These are phyloP conservation scores for Metschnikowia cubensis DNA, from an alignment of 805 yeast species.

Conservation along the genomic window DNA sequence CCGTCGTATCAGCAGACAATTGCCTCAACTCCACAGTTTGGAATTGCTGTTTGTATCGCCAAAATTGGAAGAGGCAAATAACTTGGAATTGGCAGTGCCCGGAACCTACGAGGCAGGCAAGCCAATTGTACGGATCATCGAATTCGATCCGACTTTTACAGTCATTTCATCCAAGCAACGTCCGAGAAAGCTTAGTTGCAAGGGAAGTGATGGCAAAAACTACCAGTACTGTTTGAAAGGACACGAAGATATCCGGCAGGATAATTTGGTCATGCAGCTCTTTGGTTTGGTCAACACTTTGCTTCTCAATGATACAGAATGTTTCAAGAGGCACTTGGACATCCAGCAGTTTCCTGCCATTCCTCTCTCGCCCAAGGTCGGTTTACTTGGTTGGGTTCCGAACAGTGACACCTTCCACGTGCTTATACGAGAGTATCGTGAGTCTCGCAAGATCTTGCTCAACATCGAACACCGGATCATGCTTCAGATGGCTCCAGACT, in stretches of 20 bases:
- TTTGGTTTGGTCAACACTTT: constrained; percentile 93
- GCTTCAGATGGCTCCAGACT: constrained; percentile 97
- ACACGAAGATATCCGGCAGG: constrained; percentile 97
- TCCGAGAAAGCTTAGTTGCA: constrained; percentile 76
- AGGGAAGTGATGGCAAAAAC: constrained; percentile 89
- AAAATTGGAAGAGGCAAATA: constrained; percentile 68
- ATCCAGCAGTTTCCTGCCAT: constrained; percentile 91
- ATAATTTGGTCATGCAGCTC: constrained; percentile 94
- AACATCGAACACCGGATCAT: constrained; percentile 93
- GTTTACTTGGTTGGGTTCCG: constrained; percentile 94
- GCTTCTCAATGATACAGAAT: constrained; percentile 85
- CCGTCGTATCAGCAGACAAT: constrained; percentile 81
- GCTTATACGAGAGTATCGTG: constrained; percentile 87
- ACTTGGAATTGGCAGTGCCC: constrained; percentile 86
- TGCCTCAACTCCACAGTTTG: constrained; percentile 80
- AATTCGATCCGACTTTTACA: constrained; percentile 76
- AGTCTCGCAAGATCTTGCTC: constrained; percentile 79
- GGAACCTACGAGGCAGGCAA: constrained; percentile 89
- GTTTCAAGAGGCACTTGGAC: constrained; percentile 92
- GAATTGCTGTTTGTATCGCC: constrained; percentile 96
- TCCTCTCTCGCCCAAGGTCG: constrained; percentile 96
- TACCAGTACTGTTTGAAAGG: constrained; percentile 85
- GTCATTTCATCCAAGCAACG: constrained; percentile 95
- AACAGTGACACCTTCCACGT: constrained; percentile 96
- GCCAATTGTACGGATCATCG: constrained; percentile 65